Base-by-base conservation (phyloP, 805 yeast species). In the Candida sithepensis region DNA sequence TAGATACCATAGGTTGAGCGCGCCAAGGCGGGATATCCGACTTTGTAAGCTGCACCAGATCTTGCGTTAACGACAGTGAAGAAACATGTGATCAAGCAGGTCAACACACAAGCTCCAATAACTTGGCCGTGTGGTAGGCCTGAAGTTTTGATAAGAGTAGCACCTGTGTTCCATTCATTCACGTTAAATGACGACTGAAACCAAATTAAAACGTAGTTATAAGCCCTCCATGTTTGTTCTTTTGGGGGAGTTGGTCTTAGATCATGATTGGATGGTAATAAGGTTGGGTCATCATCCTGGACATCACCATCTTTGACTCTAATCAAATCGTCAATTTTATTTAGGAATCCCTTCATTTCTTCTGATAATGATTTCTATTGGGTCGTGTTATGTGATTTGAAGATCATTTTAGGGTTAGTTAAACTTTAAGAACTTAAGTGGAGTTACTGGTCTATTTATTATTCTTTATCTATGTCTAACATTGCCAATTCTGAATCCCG, bases 11-110 rank as follows among this genome's bases (percentile, higher is more conserved):
- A 67, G 8, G 62, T 54, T 41, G 67, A 58, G 51, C 73, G 61
- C 13, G 67, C 66, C 41, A 61, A 49, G 12, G 69, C 60, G 1
- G 73, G 67, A 52, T 62, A 70, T 10, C 71, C 71, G 16, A 69
- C 52, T 43, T 67, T 67, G 48, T 67, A 54, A 10, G 48, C 44
- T 2, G 52, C 32, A 22, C 50, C 48, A 2, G 46, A 46, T 32
- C 57, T 45, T 8, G 55, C 45, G 28, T 49, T 49, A n/a, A 50
- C 22, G 32, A 51, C 44, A 19, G 34, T 30, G 16, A 52, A 40
- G 37, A 52, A 41, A 36, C 52, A 32, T 24, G 54, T 45, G 4
- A 51, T 23, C 41, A 57, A 12, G n/a, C 52, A 42, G 37, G 52
- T 51, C 19, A 58, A 57, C 23, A 56, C 44, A 21, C 44, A 44